Percentiles rank a stretch among this genome's conserved stretches.
phyloP scores from a whole-genome alignment of 1,139 yeast genomes.

The Saccharomyces hybrid region DNA sequence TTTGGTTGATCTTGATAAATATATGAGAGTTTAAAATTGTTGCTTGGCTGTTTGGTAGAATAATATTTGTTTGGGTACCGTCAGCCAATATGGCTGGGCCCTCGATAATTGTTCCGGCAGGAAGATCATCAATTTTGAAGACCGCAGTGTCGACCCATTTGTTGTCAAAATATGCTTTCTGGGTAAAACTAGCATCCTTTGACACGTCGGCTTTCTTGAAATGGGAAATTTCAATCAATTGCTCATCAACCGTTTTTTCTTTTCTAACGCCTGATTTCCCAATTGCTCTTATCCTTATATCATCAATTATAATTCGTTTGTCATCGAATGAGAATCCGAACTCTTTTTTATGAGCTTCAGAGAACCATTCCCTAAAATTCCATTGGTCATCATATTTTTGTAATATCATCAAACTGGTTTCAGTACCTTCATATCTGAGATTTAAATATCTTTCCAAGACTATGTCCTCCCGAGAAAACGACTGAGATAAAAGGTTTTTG shows the following conservation, averaged over 20 bases:
- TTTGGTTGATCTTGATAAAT: conserved; percentile 36
- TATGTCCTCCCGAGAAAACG: conserved; percentile 41
- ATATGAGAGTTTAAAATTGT: conserved; percentile 56
- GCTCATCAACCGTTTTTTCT: conserved; percentile 35
- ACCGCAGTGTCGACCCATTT: conserved; percentile 50
- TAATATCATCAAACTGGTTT: conserved; percentile 67
- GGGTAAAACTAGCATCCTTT: conserved; percentile 26
- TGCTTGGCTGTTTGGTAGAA: conserved; percentile 68
- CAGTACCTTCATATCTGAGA: conserved; percentile 81
- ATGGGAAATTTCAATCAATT: conserved; percentile 20
- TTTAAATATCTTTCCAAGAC: conserved; percentile 59
- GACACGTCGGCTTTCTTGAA: conserved; percentile 18
- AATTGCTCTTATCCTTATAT: conserved; percentile 64
- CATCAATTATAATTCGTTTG: conserved; percentile 66
- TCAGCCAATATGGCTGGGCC: conserved; percentile 88
- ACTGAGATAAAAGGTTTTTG: conserved; percentile 31
- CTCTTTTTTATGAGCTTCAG: conserved; percentile 50
- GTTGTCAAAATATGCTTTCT: conserved; percentile 40
- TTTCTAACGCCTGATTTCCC: conserved; percentile 38
- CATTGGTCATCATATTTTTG: conserved; percentile 29
- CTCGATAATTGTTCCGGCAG: conserved; percentile 44
- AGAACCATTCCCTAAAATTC: conserved; percentile 37
- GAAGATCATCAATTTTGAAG: conserved; percentile 43
- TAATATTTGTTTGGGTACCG: conserved; percentile 76
- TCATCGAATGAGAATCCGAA: conserved; percentile 59